Evolutionary conservation across 2,329 filamentous ascomycete species (phyloP).

Genomic region (Cytospora piceae): DNA sequence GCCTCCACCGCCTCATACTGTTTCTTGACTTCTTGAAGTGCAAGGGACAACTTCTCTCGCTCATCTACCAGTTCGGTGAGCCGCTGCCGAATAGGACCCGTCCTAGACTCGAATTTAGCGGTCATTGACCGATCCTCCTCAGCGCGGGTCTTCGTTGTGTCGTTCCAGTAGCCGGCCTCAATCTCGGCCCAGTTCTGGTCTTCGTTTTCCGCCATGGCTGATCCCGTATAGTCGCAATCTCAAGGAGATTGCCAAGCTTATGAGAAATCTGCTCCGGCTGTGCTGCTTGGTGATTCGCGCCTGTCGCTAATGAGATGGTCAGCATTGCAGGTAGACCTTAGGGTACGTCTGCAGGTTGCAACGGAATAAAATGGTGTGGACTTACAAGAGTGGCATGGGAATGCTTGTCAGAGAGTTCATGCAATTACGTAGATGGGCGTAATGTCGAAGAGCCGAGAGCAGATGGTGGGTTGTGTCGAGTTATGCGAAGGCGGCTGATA

Average conservation of each 20-base stretch:
- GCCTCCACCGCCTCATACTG: constrained; percentile 31
- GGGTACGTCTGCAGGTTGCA: background rate
- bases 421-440: background rate
- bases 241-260: background rate
- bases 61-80: constrained; percentile 43
- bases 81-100: constrained; percentile 38
- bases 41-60: constrained; percentile 43
- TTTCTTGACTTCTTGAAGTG: constrained; percentile 40
- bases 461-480: background rate
- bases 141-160: constrained; percentile 30
- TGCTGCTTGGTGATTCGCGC: constrained; percentile 3
- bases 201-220: constrained; percentile 19
- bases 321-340: constrained; percentile 2
- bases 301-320: background rate
- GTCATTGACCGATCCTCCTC: constrained; percentile 40
- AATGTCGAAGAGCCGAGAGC: background rate
- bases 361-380: background rate
- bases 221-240: constrained; percentile 10
- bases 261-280: background rate
- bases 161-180: constrained; percentile 39
- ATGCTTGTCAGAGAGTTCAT: background rate
- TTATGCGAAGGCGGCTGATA: background rate
- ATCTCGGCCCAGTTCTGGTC: constrained; percentile 44
- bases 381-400: constrained; percentile 16
- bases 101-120: constrained; percentile 39